Evolutionary conservation across 139 green algal species (phyloP).

Genomic region (Chlorokybus atmophyticus): DNA sequence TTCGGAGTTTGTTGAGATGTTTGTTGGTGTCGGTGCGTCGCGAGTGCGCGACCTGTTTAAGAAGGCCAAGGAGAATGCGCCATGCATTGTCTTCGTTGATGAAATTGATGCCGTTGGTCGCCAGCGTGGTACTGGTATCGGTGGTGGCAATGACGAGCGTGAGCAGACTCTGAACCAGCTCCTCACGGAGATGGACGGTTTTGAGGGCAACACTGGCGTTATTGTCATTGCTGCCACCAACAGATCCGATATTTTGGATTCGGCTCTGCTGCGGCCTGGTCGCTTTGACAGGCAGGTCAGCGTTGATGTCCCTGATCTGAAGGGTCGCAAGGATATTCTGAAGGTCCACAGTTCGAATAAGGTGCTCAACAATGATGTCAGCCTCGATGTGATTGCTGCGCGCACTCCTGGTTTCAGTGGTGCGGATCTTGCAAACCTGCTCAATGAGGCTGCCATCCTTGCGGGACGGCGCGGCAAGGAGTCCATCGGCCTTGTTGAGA

Average conservation of each 20-base stretch:
- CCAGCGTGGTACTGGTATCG: conserved; percentile 81
- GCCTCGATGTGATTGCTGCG: conserved; percentile 85
- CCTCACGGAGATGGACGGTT: conserved; percentile 87
- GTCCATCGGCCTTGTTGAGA: conserved; percentile 63
- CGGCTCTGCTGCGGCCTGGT: conserved; percentile 87
- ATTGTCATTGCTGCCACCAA: conserved; percentile 97
- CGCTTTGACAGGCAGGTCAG: conserved; percentile 88
- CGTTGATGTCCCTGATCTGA: conserved; percentile 92
- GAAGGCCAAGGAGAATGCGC: conserved; percentile 97
- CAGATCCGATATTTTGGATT: conserved; percentile 93
- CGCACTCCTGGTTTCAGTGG: conserved; percentile 86
- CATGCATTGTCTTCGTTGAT: conserved; percentile 98
- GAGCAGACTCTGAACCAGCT: conserved; percentile 78
- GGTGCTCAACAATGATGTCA: conserved; percentile 80
- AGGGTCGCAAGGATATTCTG: conserved; percentile 86
- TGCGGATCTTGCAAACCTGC: conserved; percentile 94
- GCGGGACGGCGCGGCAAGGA: conserved; percentile 69
- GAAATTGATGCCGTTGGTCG: conserved; percentile 97
- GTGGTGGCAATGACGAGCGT: conserved; percentile 90
- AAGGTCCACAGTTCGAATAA: conserved; percentile 91
- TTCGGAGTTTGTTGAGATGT: conserved; percentile 98
- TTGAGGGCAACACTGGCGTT: conserved; percentile 97
- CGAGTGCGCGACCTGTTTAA: conserved; percentile 95
- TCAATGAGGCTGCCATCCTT: conserved; percentile 98
- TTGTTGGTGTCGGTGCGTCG: conserved; percentile 90